Evolutionary conservation across 495 filamentous ascomycete genomes (phyloP).

Genomic region (Aspergillus ostianus): DNA sequence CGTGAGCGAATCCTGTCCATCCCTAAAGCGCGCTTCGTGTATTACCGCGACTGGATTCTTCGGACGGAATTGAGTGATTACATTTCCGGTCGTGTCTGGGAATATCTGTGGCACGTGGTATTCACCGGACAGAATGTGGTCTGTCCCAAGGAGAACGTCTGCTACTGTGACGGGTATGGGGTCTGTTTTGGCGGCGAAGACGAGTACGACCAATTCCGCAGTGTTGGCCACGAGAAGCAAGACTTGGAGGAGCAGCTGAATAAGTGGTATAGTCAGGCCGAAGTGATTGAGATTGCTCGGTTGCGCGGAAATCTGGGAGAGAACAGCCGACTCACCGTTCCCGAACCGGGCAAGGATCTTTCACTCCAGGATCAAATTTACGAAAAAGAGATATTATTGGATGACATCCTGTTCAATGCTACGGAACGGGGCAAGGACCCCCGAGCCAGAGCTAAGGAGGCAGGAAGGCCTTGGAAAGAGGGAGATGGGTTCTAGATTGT

Average conservation of each 20-base stretch:
- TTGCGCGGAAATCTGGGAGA: constrained; percentile 30
- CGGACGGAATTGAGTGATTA: constrained; percentile 61
- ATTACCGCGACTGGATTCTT: constrained; percentile 68
- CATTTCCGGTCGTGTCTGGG: constrained; percentile 69
- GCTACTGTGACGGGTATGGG: constrained; percentile 76
- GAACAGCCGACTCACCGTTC: constrained; percentile 30
- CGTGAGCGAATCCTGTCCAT: constrained; percentile 54
- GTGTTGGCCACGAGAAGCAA: constrained; percentile 36
- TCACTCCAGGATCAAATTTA: constrained; percentile 25
- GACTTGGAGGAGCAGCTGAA: constrained; percentile 48
- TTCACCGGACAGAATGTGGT: constrained; percentile 56
- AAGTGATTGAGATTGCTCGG: constrained; percentile 34
- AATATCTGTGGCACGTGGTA: constrained; percentile 75
- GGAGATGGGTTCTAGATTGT: constrained; percentile 50
- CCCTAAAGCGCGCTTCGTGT: constrained; percentile 58
- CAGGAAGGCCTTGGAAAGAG: constrained; percentile 50
- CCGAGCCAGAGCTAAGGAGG: constrained; percentile 48
- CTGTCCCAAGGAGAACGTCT: constrained; percentile 65
- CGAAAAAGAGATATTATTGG: constrained; percentile 34
- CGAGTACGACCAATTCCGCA: constrained; percentile 49
- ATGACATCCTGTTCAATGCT: constrained; percentile 39
- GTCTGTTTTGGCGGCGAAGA: constrained; percentile 68
- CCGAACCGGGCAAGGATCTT: constrained; percentile 36
- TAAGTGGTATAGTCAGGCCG: constrained; percentile 43
- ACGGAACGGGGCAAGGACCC: constrained; percentile 53